These are phyloP conservation scores for Xylaria cubensis DNA, from an alignment of 495 filamentous ascomycete genomes.

Conservation along the genomic window DNA sequence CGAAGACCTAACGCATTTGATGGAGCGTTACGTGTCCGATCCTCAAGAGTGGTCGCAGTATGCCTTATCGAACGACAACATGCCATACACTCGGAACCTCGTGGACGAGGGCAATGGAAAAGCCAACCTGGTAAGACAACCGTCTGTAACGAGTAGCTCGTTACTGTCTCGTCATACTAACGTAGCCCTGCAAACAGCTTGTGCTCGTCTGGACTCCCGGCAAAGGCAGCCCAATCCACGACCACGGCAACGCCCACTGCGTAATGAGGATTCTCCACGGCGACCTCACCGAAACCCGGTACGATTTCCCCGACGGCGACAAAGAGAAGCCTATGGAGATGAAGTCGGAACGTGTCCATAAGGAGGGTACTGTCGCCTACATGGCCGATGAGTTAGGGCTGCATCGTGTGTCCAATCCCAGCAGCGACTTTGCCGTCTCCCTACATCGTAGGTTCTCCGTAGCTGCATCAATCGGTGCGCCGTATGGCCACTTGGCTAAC, in stretches of 20 bases:
- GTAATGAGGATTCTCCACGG: slow-evolving; percentile 76
- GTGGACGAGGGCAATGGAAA: slow-evolving; percentile 92
- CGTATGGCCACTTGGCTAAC: slow-evolving; percentile 37
- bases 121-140: slow-evolving; percentile 74
- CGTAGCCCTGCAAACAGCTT: slow-evolving; percentile 54
- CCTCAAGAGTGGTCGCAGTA: slow-evolving; percentile 74
- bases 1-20: slow-evolving; percentile 66
- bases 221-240: slow-evolving; percentile 84
- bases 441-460: slow-evolving; percentile 71
- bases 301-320: slow-evolving; percentile 70
- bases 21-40: slow-evolving; percentile 73
- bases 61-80: slow-evolving; percentile 67
- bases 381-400: slow-evolving; percentile 88
- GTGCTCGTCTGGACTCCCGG: slow-evolving; percentile 93
- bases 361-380: slow-evolving; percentile 75
- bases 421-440: slow-evolving; percentile 79
- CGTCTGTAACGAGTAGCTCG: neutral
- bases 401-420: slow-evolving; percentile 80
- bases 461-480: slow-evolving; percentile 14
- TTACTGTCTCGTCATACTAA: slow-evolving; percentile 13
- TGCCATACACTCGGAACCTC: slow-evolving; percentile 84
- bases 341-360: slow-evolving; percentile 60
- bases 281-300: slow-evolving; percentile 77
- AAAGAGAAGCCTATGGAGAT: slow-evolving; percentile 59
- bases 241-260: slow-evolving; percentile 86